These are phyloP conservation scores for Monosporozyma unispora DNA, from an alignment of 805 yeast genomes.

Conservation along the genomic window DNA sequence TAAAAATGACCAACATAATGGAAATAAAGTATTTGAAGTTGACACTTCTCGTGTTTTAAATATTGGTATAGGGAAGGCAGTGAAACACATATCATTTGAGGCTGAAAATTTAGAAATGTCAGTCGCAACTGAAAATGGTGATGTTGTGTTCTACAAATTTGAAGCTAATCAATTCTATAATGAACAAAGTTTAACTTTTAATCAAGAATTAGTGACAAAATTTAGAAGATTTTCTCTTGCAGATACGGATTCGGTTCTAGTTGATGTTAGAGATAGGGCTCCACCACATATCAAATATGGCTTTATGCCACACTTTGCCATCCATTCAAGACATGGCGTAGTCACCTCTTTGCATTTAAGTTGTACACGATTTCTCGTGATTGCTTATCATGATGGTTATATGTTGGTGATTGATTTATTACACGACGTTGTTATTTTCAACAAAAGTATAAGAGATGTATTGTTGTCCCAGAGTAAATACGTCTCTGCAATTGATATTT, in stretches of 20 bases:
- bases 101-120: slow-evolving; percentile 66
- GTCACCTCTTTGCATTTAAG: slow-evolving; percentile 61
- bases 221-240: slow-evolving; percentile 21
- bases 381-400: slow-evolving; percentile 68
- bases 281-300: slow-evolving; percentile 46
- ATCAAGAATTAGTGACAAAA: slow-evolving; percentile 13
- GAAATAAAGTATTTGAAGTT: slow-evolving; percentile 49
- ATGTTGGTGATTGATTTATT: slow-evolving; percentile 68
- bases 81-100: slow-evolving; percentile 60
- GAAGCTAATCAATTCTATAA: slow-evolving; percentile 42
- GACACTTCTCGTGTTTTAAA: slow-evolving; percentile 43
- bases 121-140: slow-evolving; percentile 59
- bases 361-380: slow-evolving; percentile 72
- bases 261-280: slow-evolving; percentile 48
- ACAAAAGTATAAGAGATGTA: slow-evolving; percentile 26
- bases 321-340: slow-evolving; percentile 38
- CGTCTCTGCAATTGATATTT: slow-evolving; percentile 61
- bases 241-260: slow-evolving; percentile 16
- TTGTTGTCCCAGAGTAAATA: slow-evolving; percentile 19
- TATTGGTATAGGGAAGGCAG: slow-evolving; percentile 36
- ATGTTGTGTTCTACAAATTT: slow-evolving; percentile 65
- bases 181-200: slow-evolving; percentile 17
- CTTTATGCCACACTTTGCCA: slow-evolving; percentile 45
- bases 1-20: slow-evolving; percentile 60
- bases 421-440: slow-evolving; percentile 58